Base-by-base conservation (phyloP, 2,329 filamentous ascomycete species). In the Xylariomycetidae sp. region DNA sequence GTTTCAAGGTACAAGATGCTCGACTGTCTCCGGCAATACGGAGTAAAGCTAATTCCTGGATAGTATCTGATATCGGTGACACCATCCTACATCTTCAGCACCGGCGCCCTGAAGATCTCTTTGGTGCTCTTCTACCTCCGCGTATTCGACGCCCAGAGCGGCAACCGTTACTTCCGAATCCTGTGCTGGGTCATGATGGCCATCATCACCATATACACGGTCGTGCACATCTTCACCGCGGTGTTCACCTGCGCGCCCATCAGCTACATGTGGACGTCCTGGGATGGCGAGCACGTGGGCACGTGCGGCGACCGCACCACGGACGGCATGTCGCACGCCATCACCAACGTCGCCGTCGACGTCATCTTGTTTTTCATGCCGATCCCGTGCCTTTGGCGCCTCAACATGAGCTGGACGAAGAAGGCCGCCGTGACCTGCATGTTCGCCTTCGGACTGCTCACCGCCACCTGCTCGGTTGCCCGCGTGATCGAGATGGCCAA, bases 391-490 rank as follows among this genome's bases (percentile, higher is more conserved):
- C 58, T 74, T 2, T 34, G 70, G 2, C 57, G 60, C 35, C 55
- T 75, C 15, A 70, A 72, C 32, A 61, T 75, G 29, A 62, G 56
- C n/a, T 31, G 50, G 0, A 57, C 54, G 4, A 71, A 72, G 49
- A 74, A 74, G 42, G 33, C 67, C 2, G 68, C 67, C 3, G 61
- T 74, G 0, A 65, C 72, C 10, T 62, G 50, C 23, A 65, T 75
- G 23, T 75, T 76, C 42, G 52, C 67, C 1, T 57, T 75, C 1
- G 72, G 72, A 0, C 56, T 74, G 1, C 73, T 75, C 44, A 75
- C 70, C 0, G 75, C 70, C 0, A 36, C 74, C 6, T 75, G 71
- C 46, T 74, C 70, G 3, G 60, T 74, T 34, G 50, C 74, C 34
- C 63, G 72, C 10, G 6, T 37, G 10, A 9, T 23, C 2, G 29